A percentile compares a stretch with the other conserved stretches of the same genome.
Conservation (phyloP, 2,329 filamentous ascomycete genomes). For the Aspergillus ruber region DNA sequence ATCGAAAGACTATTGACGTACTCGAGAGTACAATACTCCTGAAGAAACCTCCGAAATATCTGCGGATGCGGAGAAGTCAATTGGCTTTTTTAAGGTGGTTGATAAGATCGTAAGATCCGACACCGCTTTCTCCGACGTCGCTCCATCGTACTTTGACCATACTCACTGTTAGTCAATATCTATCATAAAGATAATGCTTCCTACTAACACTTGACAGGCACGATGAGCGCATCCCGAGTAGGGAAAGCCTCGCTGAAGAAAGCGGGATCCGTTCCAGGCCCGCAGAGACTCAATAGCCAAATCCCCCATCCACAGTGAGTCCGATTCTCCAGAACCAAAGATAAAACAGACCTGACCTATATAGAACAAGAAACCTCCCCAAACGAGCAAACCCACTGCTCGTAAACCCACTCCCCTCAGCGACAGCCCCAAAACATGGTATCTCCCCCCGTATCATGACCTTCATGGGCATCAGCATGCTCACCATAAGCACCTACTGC, state of each 20-base stretch:
- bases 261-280: conserved; percentile 13
- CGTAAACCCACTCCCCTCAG: conserved; percentile 11
- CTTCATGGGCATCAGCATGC: conserved; percentile 31
- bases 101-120: background rate
- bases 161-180: background rate
- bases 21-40: background rate
- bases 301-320: background rate
- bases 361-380: conserved; percentile 10
- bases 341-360: conserved; percentile 1
- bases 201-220: background rate
- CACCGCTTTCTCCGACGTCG: background rate
- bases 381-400: conserved; percentile 20
- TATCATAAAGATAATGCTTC: too few relatives aligned
- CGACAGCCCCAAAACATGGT: conserved; percentile 2
- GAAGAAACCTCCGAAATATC: background rate
- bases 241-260: conserved; percentile 16
- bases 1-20: too few relatives aligned
- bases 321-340: too few relatives aligned
- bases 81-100: background rate
- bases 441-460: conserved; percentile 31
- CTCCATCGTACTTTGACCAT: background rate
- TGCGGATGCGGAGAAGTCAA: background rate
- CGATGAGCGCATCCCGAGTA: conserved; percentile 22
- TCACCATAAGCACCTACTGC: conserved; percentile 38
- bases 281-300: conserved; percentile 7